phyloP scores from a whole-genome alignment of 257 asterid genomes.

The Nicotiana undulata region DNA sequence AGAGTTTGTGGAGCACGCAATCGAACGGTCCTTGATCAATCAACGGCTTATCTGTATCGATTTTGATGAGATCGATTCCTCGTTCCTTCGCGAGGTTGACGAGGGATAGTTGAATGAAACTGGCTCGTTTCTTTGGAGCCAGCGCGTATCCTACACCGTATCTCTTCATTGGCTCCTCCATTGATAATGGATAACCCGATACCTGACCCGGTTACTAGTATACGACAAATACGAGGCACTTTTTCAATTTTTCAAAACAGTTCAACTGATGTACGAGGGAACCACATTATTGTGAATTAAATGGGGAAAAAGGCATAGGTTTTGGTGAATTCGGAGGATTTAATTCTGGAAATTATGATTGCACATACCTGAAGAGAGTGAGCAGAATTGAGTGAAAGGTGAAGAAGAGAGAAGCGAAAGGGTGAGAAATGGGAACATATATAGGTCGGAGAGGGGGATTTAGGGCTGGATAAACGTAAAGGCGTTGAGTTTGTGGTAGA shows the following conservation, averaged over 20 bases:
- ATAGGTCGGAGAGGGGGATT: not conserved
- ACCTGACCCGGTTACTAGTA: not conserved
- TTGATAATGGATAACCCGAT: not conserved
- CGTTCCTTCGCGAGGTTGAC: constrained; percentile 48
- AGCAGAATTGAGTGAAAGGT: not conserved
- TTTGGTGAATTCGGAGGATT: not conserved
- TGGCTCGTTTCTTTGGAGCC: constrained; percentile 65
- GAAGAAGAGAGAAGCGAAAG: not conserved
- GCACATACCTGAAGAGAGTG: not conserved
- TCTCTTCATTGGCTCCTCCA: constrained; percentile 35
- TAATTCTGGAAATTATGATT: not conserved
- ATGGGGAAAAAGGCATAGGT: not conserved
- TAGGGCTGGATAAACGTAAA: not conserved
- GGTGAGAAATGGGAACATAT: not conserved
- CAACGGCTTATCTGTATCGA: constrained; percentile 45
- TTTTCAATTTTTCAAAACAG: not conserved
- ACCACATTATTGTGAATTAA: not conserved
- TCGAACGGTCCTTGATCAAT: constrained; percentile 67
- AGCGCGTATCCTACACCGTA: constrained; percentile 63
- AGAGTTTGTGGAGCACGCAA: constrained; percentile 57
- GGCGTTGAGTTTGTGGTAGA: not conserved
- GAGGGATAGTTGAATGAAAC: constrained; percentile 54
- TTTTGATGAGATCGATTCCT: constrained; percentile 59
- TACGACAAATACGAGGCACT: not conserved
- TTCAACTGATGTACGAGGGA: not conserved